Conservation (phyloP, 108 stramenopile species). For the Nitzschia sp. region DNA sequence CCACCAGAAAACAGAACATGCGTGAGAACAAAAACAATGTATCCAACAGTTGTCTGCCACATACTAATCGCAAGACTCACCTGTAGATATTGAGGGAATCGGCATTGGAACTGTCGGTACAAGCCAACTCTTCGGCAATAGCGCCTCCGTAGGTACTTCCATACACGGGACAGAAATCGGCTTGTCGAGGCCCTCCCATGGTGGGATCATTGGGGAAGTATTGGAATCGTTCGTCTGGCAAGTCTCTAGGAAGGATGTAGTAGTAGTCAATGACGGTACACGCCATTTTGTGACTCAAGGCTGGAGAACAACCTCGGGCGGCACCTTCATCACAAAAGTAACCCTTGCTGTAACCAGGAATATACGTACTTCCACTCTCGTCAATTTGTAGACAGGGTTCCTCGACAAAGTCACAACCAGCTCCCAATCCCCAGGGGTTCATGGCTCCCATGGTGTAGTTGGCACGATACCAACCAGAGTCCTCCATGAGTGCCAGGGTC, state of each 20-base stretch:
- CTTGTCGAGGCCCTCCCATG: conserved; percentile 73
- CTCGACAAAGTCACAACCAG: conserved; percentile 78
- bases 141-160: conserved; percentile 65
- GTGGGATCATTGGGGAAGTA: conserved; percentile 58
- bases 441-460: conserved; percentile 53
- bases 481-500: conserved; percentile 80
- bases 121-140: conserved; percentile 62
- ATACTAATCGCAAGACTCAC: conserved; percentile 5
- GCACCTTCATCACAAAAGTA: conserved; percentile 69
- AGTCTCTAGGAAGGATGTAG: conserved; percentile 40
- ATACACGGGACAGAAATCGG: conserved; percentile 81
- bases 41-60: background rate
- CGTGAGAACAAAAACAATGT: background rate
- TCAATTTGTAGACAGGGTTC: conserved; percentile 54
- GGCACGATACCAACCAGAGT: conserved; percentile 80
- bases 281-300: conserved; percentile 74
- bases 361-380: conserved; percentile 31
- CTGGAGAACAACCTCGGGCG: conserved; percentile 65
- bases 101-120: conserved; percentile 53
- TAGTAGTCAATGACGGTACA: conserved; percentile 78
- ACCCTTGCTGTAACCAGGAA: conserved; percentile 63
- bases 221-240: conserved; percentile 59
- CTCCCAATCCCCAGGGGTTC: conserved; percentile 67
- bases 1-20: background rate
- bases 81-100: conserved; percentile 58